Conservation (phyloP, 371 early-diverging fungal species). For the Haplosporangium sp. region DNA sequence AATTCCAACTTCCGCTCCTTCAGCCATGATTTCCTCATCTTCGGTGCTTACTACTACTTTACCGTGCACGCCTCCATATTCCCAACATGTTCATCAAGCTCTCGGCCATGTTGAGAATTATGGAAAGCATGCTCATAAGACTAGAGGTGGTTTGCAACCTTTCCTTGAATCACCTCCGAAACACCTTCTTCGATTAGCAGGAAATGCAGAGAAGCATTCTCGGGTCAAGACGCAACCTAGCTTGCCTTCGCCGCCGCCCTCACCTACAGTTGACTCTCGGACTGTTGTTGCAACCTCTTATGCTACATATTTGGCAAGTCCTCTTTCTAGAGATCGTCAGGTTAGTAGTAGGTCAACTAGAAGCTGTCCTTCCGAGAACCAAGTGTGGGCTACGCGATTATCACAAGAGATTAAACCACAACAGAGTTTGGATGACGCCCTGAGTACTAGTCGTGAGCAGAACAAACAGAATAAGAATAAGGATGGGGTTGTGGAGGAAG, state of each 20-base stretch:
- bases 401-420: constrained; percentile 1
- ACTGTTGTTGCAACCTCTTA: neutral
- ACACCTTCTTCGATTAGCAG: neutral
- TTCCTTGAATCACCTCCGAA: neutral
- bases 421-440: constrained; percentile 18
- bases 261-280: constrained; percentile 26
- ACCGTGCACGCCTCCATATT: neutral
- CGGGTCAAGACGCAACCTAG: neutral
- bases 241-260: constrained; percentile 36
- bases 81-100: constrained; percentile 11
- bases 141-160: neutral
- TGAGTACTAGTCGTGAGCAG: constrained; percentile 2
- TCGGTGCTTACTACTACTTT: neutral
- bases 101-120: constrained; percentile 16
- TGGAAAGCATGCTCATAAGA: constrained; percentile 1
- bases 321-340: neutral
- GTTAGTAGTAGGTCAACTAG: neutral
- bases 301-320: neutral
- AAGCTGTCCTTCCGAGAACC: neutral
- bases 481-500: constrained; percentile 6
- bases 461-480: neutral
- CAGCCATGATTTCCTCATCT: neutral
- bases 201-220: neutral
- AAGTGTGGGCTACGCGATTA: neutral
- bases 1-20: neutral